Base-by-base conservation (phyloP, 2,329 filamentous ascomycete species). In the Fusarium foetens region DNA sequence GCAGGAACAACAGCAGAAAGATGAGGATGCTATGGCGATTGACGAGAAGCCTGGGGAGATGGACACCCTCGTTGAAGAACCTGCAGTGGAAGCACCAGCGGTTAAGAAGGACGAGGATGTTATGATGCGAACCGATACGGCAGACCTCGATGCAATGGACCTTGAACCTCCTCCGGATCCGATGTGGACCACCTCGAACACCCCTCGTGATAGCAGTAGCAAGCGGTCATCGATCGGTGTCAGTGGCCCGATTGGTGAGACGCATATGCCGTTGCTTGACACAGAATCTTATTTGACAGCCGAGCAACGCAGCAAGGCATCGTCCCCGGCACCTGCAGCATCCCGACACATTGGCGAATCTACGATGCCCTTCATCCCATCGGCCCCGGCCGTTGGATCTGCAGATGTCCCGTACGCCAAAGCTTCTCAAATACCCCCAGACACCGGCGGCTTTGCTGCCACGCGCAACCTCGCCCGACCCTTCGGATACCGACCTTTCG, bases 101-200 rank as follows among this genome's bases (percentile, higher is more conserved):
- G 39, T 41, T n/a, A 73, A 52, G 54, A 70, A 70, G 38, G 60
- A 72, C 17, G 66, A 72, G 25, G 77, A 79, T 41, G 70, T 74
- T 13, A 66, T 80, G 31, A 78, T 81, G 77, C 76, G 77, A 27
- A 80, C 82, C 55, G 82, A 84, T 61, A 82, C 82, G n/a, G 82
- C 71, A 57, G 71, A 83, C 63, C 79, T 84, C 36, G 83, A 84
- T 77, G 81, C 77, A 68, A 84, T 84, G 82, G 82, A 84, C 49
- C 68, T 84, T 43, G 71, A 79, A 36, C 67, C 76, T 25, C 82
- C 82, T 49, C 82, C 83, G 63, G 81, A 84, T 73, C 76, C 83
- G 43, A 75, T 84, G 75, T 84, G 83, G 83, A 83, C 79, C 52
- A 84, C 83, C 38, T 80, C 77, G 54, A 80, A 78, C 63, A 81